Evolutionary conservation across 2,329 filamentous ascomycete species (phyloP), one percentile per base, ranked within the genome.

Genomic region (Blastomyces silverae): DNA sequence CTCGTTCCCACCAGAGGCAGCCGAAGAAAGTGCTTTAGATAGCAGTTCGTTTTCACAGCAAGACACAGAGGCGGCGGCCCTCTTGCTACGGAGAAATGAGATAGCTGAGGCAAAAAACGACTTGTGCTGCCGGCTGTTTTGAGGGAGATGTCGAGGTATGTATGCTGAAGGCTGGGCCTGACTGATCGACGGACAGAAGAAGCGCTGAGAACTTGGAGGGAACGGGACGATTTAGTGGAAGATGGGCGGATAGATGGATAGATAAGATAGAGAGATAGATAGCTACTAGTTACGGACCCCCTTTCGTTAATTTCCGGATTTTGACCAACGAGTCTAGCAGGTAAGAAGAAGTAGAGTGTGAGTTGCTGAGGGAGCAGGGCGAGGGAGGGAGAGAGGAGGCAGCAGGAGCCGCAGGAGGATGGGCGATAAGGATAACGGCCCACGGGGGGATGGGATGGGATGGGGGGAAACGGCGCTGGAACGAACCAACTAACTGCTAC

Each of bases 81-180:
- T 48, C 22, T 48, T 61, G 39, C 22, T 46, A 60, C 39, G 15
- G 39, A 42, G 22, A 28, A 46, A 60, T 60, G 20, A 46, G 48
- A n/a, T 44, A 20, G 39, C 20, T 37, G 58, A 61, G 44, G 42
- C n/a, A 28, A 20, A 48, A 61, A 48, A 61, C 58, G 44, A 37
- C 44, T 50, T 25, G 58, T 50, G 28, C 25, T 61, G 58, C 7
- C 17, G 58, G 58, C 22, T 7, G 58, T 44, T 44, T 46, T n/a
- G 58, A 48, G 25, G 44, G 15, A 34, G 11, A 15, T 48, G 22
- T 28, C 22, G 25, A 39, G 42, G n/a, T 34, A 50, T 50, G n/a
- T 34, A 50, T 50, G 25, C 44, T 61, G 44, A 13, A 17, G 50
- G 4, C 22, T 28, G 28, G 37, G 28, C 58, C 25, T 34, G 44